phyloP scores from a whole-genome alignment of 148 eudicot species.

The Pharnaceum exiguum region DNA sequence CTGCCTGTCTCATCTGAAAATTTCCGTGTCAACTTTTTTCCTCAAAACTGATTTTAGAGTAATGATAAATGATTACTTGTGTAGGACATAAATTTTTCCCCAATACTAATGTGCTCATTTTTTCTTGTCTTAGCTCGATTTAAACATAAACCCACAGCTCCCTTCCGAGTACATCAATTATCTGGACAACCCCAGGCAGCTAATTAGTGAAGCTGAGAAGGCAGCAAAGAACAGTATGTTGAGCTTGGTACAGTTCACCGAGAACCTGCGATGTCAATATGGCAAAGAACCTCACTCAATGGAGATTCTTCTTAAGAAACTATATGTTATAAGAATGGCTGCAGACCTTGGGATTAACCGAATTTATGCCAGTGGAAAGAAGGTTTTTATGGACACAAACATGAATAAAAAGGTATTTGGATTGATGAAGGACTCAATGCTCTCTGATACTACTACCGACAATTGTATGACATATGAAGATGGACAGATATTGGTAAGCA shows the following conservation, averaged over 20 bases:
- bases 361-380: constrained; percentile 67
- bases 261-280: constrained; percentile 69
- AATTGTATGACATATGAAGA: constrained; percentile 52
- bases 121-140: constrained; percentile 51
- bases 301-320: constrained; percentile 84
- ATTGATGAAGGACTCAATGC: constrained; percentile 69
- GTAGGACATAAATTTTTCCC: not conserved
- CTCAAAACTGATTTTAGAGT: no score
- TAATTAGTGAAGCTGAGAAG: constrained; percentile 71
- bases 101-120: constrained; percentile 8
- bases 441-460: constrained; percentile 57
- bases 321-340: constrained; percentile 92
- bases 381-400: constrained; percentile 72
- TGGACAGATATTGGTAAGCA: constrained; percentile 66
- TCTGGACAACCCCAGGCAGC: constrained; percentile 89
- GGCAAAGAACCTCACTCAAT: constrained; percentile 95
- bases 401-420: constrained; percentile 73
- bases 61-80: not conserved
- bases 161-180: constrained; percentile 93
- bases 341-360: constrained; percentile 83
- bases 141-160: constrained; percentile 82
- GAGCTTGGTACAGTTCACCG: constrained; percentile 78
- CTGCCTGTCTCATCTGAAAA: no score
- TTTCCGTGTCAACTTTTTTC: no score
- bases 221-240: constrained; percentile 82